Evolutionary conservation across 2,329 filamentous ascomycete species (phyloP), one percentile per base, ranked within the genome.

Genomic region (Colletotrichum sp.): DNA sequence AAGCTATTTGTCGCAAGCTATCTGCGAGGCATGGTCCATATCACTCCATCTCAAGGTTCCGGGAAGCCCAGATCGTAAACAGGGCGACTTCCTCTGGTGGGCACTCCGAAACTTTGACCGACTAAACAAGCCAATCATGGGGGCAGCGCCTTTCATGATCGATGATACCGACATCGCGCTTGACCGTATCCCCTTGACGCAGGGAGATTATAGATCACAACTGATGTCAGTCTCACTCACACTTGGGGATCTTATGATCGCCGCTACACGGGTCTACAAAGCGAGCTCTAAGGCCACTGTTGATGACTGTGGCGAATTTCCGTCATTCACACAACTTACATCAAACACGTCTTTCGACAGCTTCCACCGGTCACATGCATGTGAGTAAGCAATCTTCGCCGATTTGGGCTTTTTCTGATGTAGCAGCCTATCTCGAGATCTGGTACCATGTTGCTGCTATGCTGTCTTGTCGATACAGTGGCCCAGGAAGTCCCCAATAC

Each of bases 1-100:
- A 10, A 74, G 64, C 26, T 76, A 79, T 34, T 64, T 81, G 0
- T 77, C 79, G 3, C 80, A 80, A 28, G 80, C 80, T 10, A 80
- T 81, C 7, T 76, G 76, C n/a, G 78, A 80, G 12, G 79, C 79
- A 1, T 81, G 80, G 80, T 78, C 79, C 63, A 61, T 82, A 18
- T 79, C 78, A 4, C 59, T 79, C 4, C 78, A 79, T 24, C 75
- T 77, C 16, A 70, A 76, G 16, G 70, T 79, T n/a, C 77, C 78
- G 5, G 67, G 73, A 18, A 79, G 76, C 34, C 12, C 66, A 12
- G 77, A 77, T 18, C 77, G 77, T 14, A 69, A 72, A 28, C 65
- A 71, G 9, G 79, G 77, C 57, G 66, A 75, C 26, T 69, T 75
- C 3, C 69, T 79, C 3, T 79, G 78, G 78, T 79, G 78, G 78